A percentile compares a stretch with the other conserved stretches of the same genome.
phyloP scores from a whole-genome alignment of 768 basidiomycete genomes.

The Phlebiopsis gigantea region DNA sequence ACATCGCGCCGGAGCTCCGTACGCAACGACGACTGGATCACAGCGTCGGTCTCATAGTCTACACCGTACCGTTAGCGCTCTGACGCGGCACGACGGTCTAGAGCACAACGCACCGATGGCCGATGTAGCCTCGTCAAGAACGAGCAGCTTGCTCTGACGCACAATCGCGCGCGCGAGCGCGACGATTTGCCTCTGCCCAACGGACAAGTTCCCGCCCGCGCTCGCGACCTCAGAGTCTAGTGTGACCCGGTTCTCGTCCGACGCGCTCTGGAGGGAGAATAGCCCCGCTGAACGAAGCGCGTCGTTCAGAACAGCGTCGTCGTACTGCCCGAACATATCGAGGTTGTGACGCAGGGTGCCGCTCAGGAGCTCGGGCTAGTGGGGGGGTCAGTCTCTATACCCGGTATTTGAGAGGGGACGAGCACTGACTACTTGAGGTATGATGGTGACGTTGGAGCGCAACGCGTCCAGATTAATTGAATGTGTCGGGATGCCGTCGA shows the following conservation, averaged over 20 bases:
- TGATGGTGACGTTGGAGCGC: slow-evolving; percentile 51
- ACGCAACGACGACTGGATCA: slow-evolving; percentile 53
- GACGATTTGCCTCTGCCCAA: slow-evolving; percentile 58
- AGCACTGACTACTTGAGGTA: slow-evolving; percentile 45
- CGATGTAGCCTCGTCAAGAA: slow-evolving; percentile 31
- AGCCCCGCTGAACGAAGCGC: slow-evolving; percentile 44
- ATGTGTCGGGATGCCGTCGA: slow-evolving; percentile 42
- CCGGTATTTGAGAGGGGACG: slow-evolving; percentile 25
- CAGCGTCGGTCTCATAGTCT: slow-evolving; percentile 51
- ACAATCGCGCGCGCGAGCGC: slow-evolving; percentile 56
- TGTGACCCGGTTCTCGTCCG: slow-evolving; percentile 31
- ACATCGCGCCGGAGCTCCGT: slow-evolving; percentile 35
- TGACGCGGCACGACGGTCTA: neutral
- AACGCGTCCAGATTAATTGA: slow-evolving; percentile 49
- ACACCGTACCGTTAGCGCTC: neutral
- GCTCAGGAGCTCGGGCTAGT: slow-evolving; percentile 43
- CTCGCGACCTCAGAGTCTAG: slow-evolving; percentile 39
- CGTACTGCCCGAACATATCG: slow-evolving; percentile 52
- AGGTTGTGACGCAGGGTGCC: slow-evolving; percentile 53
- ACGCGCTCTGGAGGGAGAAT: slow-evolving; percentile 33
- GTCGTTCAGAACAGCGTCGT: slow-evolving; percentile 45
- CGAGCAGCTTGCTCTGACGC: slow-evolving; percentile 44
- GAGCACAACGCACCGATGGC: slow-evolving; percentile 32
- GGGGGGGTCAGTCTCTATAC: slow-evolving; percentile 35
- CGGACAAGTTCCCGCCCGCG: slow-evolving; percentile 40